phyloP scores from a whole-genome alignment of 441 rosid species.

The Geranium incanum region DNA sequence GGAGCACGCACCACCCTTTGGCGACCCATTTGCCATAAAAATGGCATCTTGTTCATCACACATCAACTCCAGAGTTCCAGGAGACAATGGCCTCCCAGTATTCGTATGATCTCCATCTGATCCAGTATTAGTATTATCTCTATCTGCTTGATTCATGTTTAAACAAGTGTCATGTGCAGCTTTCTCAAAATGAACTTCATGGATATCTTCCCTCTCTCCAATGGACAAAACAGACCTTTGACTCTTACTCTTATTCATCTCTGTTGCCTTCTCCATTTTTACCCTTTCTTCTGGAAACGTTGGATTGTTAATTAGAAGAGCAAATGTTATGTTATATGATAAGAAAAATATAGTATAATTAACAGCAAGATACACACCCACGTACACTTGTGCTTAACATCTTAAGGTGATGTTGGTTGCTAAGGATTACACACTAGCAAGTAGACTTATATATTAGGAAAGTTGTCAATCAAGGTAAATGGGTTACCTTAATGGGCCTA shows the following conservation, averaged over 20 bases:
- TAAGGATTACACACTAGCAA: too few relatives aligned
- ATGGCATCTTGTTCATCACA: slow-evolving; percentile 42
- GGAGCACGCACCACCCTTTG: slow-evolving; percentile 21
- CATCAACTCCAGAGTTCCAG: slow-evolving; percentile 59
- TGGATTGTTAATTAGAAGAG: slow-evolving; percentile 4
- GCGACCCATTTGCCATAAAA: slow-evolving; percentile 31
- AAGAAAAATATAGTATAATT: neutral
- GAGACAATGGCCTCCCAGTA: slow-evolving; percentile 42
- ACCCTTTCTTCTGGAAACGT: slow-evolving; percentile 27
- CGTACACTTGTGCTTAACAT: neutral
- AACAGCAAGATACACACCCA: neutral
- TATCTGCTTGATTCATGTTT: slow-evolving; percentile 26
- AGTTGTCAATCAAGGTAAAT: too few relatives aligned
- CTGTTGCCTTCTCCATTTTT: slow-evolving; percentile 22
- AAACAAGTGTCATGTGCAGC: slow-evolving; percentile 21
- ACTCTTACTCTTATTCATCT: slow-evolving; percentile 17
- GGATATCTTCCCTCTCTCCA: slow-evolving; percentile 25
- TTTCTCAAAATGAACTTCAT: slow-evolving; percentile 26
- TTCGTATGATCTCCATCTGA: slow-evolving; percentile 25
- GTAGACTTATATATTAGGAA: too few relatives aligned
- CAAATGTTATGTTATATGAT: neutral
- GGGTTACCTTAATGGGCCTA: too few relatives aligned
- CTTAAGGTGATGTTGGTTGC: too few relatives aligned
- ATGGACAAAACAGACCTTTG: slow-evolving; percentile 22
- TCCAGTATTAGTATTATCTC: slow-evolving; percentile 24